A percentile compares a stretch with the other conserved stretches of the same genome.
phyloP scores from a whole-genome alignment of 371 early-diverging fungal species.

The Apophysomyces trapeziformis region DNA sequence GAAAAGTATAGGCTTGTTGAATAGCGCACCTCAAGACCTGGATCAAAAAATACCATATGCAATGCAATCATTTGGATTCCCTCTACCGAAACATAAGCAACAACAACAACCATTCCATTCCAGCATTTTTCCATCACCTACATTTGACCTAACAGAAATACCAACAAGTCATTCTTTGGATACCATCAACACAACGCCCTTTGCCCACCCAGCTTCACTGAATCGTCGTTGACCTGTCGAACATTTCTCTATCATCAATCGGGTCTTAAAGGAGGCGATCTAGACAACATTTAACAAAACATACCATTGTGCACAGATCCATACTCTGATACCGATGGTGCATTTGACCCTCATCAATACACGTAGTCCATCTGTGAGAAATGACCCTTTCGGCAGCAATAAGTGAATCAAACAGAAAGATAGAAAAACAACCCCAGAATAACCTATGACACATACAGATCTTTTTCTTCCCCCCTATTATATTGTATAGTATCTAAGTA shows the following conservation, averaged over 20 bases:
- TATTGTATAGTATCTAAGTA: no score
- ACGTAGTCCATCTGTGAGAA: neutral
- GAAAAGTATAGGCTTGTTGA: neutral
- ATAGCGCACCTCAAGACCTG: neutral
- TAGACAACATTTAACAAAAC: neutral
- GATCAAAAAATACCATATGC: neutral
- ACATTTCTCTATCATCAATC: neutral
- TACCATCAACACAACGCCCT: neutral
- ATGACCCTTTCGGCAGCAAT: neutral
- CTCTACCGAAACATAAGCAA: neutral
- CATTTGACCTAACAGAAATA: neutral
- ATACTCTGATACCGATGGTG: neutral
- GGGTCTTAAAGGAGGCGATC: neutral
- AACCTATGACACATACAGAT: no score
- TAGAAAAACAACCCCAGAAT: no score
- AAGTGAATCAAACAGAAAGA: neutral
- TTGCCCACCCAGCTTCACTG: neutral
- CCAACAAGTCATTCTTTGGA: neutral
- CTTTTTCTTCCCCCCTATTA: no score
- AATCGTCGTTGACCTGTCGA: neutral
- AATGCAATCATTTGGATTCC: neutral
- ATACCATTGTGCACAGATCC: neutral
- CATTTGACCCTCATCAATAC: neutral
- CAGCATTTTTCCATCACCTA: neutral
- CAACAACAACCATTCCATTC: neutral